Evolutionary conservation across 106 monocot species (phyloP), one percentile per base, ranked within the genome.

Genomic region (Gastrodia elata): DNA sequence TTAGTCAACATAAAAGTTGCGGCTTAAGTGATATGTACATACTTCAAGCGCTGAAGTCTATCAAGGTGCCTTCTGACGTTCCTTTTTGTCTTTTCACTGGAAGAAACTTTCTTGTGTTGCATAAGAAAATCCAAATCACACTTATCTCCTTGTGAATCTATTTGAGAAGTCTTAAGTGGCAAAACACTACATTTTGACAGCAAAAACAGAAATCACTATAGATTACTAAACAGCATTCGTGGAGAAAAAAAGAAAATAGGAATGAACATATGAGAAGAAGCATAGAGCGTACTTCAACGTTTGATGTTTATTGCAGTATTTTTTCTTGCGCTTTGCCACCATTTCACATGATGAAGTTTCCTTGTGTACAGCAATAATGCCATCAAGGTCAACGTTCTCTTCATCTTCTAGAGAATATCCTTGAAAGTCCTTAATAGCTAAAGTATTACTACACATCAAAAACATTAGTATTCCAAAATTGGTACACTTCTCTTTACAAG

Each of bases 311-410:
- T 41, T 25, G 11, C 18, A 7, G 13, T 2, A 25, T 39, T 69
- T 69, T 69, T 40, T 40, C 40, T 40, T 69, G 69, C 69, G 25
- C 20, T 39, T 40, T 39, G 38, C 26, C 8, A 40, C 24, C 38
- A 32, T 26, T 40, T 40, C 24, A 40, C 25, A 22, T 24, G 24
- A 4, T 69, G 69, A 69, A 20, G 67, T 18, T 26, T 8, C 20
- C 41, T 22, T 26, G 11, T 39, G 24, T 3, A 26, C 3, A 18
- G 5, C 36, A 8, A 20, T 67, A 37, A 37, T 35, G 35, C 67
- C 67, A 67, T 67, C 40, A 69, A 69, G 24, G 27, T 11, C 25
- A 67, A 67, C n/a, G 26, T 69, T 35, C 69, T 40, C 35, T 10
- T 39, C 69, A 13, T 69, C 69, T 69, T 10, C 69, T 69, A 4